Conservation (phyloP, 257 asterid species). For the Dorcoceras hygrometricum region DNA sequence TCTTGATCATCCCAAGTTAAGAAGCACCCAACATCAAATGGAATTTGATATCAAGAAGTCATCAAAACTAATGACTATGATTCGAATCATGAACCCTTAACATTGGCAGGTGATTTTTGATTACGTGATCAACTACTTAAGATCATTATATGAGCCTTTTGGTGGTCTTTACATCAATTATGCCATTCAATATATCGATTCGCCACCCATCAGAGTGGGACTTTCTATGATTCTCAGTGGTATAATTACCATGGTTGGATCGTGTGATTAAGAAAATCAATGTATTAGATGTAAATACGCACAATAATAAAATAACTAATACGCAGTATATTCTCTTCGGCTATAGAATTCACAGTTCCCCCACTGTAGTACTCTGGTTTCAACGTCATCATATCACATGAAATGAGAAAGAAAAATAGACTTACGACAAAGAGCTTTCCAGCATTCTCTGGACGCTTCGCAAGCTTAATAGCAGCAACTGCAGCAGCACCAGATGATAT, state of each 20-base stretch:
- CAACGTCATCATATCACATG: background rate
- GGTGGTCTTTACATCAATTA: background rate
- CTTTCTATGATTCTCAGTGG: too few relatives aligned
- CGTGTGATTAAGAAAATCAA: too few relatives aligned
- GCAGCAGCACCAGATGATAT: slow-evolving; percentile 66
- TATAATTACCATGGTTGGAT: too few relatives aligned
- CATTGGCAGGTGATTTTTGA: background rate
- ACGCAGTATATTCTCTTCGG: background rate
- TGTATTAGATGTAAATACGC: too few relatives aligned
- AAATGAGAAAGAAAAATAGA: background rate
- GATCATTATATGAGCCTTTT: background rate
- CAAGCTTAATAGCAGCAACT: slow-evolving; percentile 52
- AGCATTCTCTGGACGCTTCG: slow-evolving; percentile 46
- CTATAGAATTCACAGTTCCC: background rate
- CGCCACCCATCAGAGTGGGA: too few relatives aligned
- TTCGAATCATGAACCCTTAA: background rate
- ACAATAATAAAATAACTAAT: too few relatives aligned
- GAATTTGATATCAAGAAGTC: background rate
- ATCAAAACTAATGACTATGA: background rate
- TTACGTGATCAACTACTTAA: background rate
- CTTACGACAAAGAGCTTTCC: slow-evolving; percentile 59
- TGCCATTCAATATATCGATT: too few relatives aligned
- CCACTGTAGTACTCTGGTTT: background rate
- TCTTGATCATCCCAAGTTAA: background rate
- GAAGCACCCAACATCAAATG: background rate